Base-by-base conservation (phyloP, 768 basidiomycete genomes). In the Calocera cornea region DNA sequence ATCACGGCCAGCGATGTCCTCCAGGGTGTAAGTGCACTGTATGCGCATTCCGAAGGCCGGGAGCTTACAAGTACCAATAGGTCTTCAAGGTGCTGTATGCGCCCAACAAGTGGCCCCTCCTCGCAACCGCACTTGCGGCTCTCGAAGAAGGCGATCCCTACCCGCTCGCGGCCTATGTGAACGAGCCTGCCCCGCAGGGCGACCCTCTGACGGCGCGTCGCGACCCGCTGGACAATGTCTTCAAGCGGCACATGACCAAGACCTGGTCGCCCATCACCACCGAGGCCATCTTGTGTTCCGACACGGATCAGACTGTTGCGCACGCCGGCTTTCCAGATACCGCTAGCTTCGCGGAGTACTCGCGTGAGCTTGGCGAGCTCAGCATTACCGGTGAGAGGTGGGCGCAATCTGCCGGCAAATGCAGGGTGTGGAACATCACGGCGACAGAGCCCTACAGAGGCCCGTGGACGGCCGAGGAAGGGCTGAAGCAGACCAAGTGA, bases 401-500 rank as follows among this genome's bases (percentile, higher is more conserved):
- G 71, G 49, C 68, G 1, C 34, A 66, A 1, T 71, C 67, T 69
- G 66, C 69, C 27, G 29, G 12, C 3, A 29, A 60, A 24, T 72
- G 71, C 27, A 22, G 65, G 22, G 38, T 49, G 16, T 72, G 71
- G 71, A 31, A 11, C 31, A 29, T 31, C 10, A 60, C 54, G 11
- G 54, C 54, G 3, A 2, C 3, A 2, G 68, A 69, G 64, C 49
- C 67, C 8, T 69, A 69, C 44, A 41, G 49, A 12, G 68, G 72
- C 3, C 72, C 72, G 0, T 72, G 72, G 72, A 68, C 67, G 0
- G 34, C 50, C 29, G 41, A 36, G n/a, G 66, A 69, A 1, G 72
- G 71, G 0, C 50, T 71, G 2, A 66, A 49, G 29, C 71, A 72
- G 66, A 71, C 72, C 1, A 64, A 65, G 68, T 69, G 8, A n/a